Evolutionary conservation across 2,329 filamentous ascomycete species (phyloP).

Genomic region (Botrytis pseudocinerea): DNA sequence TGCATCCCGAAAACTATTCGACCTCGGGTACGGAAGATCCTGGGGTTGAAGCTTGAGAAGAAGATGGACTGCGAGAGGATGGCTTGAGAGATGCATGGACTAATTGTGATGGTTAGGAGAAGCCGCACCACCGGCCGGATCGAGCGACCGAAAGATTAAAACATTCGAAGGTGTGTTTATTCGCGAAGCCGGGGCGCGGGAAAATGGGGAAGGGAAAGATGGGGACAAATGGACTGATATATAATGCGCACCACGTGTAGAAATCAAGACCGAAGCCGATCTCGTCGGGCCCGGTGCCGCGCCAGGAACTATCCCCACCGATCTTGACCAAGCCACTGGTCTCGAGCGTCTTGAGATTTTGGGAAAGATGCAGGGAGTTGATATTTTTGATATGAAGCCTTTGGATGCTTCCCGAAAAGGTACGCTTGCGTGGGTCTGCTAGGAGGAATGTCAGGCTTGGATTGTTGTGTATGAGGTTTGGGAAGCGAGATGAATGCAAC

Average conservation of each 20-base stretch:
- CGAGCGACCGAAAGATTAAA: conserved; percentile 38
- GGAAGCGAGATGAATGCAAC: not conserved
- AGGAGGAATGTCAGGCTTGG: not conserved
- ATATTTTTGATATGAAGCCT: conserved; percentile 97
- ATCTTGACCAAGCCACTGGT: conserved; percentile 94
- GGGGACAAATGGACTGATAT: conserved; percentile 26
- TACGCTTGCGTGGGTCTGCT: conserved; percentile 42
- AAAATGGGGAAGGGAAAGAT: not conserved
- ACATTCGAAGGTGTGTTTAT: conserved; percentile 39
- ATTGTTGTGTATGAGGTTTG: not conserved
- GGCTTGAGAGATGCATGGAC: not conserved
- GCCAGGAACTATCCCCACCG: conserved; percentile 83
- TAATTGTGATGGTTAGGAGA: conserved; percentile 32
- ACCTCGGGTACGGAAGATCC: conserved; percentile 27
- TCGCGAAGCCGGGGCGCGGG: not conserved
- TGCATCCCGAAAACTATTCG: conserved; percentile 24
- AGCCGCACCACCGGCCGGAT: conserved; percentile 30
- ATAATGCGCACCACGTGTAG: conserved; percentile 51
- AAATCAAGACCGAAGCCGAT: conserved; percentile 80
- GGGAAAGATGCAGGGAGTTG: conserved; percentile 98
- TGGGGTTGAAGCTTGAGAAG: not conserved
- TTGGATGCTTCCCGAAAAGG: conserved; percentile 88
- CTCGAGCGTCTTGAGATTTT: conserved; percentile 97
- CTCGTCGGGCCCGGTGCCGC: conserved; percentile 80
- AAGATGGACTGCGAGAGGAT: not conserved